A percentile compares a stretch with the other conserved stretches of the same genome.
Conservation (phyloP, 2,329 filamentous ascomycete species). For the Penicillium paneum region DNA sequence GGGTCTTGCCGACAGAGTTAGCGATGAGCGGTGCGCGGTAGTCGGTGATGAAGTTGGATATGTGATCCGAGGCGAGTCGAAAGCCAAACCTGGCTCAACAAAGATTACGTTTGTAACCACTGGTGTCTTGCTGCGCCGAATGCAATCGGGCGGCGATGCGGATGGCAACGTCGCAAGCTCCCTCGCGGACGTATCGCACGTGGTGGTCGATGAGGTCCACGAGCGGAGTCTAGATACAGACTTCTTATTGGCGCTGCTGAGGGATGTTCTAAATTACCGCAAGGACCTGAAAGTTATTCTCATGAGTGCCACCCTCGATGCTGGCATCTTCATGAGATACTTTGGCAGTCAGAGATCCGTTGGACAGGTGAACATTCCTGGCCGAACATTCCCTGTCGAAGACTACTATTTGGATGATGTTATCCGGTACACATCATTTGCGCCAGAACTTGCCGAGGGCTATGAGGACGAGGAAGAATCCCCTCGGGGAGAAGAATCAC, state of each 20-base stretch:
- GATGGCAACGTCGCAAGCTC: slow-evolving; percentile 77
- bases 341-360: slow-evolving; percentile 71
- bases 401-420: slow-evolving; percentile 91
- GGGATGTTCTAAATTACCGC: slow-evolving; percentile 71
- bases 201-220: slow-evolving; percentile 95
- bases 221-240: slow-evolving; percentile 93
- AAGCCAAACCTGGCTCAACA: slow-evolving; percentile 65
- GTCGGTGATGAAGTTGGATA: slow-evolving; percentile 91
- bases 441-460: slow-evolving; percentile 36
- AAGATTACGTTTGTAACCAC: slow-evolving; percentile 96
- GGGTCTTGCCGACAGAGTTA: slow-evolving; percentile 88
- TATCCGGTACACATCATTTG: slow-evolving; percentile 73
- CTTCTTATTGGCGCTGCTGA: slow-evolving; percentile 81
- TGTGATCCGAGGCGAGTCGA: slow-evolving; percentile 85
- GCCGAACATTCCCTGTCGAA: slow-evolving; percentile 82
- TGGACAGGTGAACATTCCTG: slow-evolving; percentile 79
- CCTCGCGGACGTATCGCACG: slow-evolving; percentile 84
- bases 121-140: slow-evolving; percentile 80
- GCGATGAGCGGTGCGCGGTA: slow-evolving; percentile 77
- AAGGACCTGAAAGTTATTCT: slow-evolving; percentile 84
- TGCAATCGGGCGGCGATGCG: slow-evolving; percentile 84
- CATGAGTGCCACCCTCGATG: slow-evolving; percentile 95
- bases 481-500: slow-evolving; percentile 44
- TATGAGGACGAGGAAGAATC: slow-evolving; percentile 42
- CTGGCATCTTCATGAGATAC: slow-evolving; percentile 77